Conservation (phyloP, 1,284 basidiomycete genomes). For the Apiotrichum siamense region DNA sequence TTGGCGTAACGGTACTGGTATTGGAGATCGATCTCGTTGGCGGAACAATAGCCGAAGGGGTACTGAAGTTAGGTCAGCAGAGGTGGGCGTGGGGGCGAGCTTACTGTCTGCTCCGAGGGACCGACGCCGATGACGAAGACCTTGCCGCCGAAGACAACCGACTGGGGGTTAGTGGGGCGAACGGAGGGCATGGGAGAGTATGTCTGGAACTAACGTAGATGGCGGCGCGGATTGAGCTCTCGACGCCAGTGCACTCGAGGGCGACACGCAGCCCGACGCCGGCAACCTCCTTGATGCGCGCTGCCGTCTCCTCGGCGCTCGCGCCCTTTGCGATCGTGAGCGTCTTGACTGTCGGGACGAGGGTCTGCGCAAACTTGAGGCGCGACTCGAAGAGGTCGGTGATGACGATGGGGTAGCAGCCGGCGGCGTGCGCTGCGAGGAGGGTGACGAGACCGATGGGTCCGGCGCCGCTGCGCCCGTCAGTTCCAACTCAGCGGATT, state of each 20-base stretch:
- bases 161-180: constrained; percentile 30
- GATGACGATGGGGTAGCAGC: constrained; percentile 53
- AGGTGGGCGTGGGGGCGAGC: neutral
- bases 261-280: constrained; percentile 39
- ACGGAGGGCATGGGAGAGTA: neutral
- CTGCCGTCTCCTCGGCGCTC: constrained; percentile 36
- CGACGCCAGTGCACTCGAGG: constrained; percentile 65
- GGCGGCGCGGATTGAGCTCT: constrained; percentile 77
- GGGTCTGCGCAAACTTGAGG: constrained; percentile 52
- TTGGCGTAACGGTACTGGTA: constrained; percentile 51
- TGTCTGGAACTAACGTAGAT: constrained; percentile 53
- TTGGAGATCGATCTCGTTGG: constrained; percentile 54
- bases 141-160: constrained; percentile 49
- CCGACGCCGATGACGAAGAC: constrained; percentile 55
- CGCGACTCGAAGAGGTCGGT: constrained; percentile 52
- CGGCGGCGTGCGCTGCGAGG: constrained; percentile 51
- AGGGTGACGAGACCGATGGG: constrained; percentile 54
- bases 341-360: constrained; percentile 50
- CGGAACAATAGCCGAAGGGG: constrained; percentile 51
- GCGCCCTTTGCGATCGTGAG: constrained; percentile 38
- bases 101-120: constrained; percentile 44
- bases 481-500: neutral
- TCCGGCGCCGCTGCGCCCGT: constrained; percentile 47
- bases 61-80: constrained; percentile 22
- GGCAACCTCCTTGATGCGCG: constrained; percentile 39